Base-by-base conservation (phyloP, 768 basidiomycete species). In the Xerocomellus intermedius region DNA sequence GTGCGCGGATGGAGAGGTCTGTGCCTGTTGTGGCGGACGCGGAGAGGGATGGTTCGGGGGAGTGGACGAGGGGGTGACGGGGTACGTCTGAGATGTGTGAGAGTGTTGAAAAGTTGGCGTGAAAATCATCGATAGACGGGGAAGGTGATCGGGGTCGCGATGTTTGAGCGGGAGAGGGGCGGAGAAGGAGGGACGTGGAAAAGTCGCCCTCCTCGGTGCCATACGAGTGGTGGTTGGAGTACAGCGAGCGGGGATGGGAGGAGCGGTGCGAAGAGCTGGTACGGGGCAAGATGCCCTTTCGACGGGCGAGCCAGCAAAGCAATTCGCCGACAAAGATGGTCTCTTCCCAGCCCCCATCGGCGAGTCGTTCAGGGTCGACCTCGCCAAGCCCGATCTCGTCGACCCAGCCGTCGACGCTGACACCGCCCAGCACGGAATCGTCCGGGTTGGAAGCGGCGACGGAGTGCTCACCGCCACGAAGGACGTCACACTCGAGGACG, bases 301-400 rank as follows among this genome's bases (percentile, higher is more conserved):
- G 73, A 52, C 75, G 72, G 0, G 82, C 87, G 21, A 90, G 77
- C 85, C 85, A 87, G 64, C 86, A 87, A 12, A 91, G 74, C 3
- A 89, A 71, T 64, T 85, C 77, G 0, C 79, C 87, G 10, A 92
- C 71, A 55, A 81, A 86, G 9, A 81, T 73, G n/a, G 82, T 78
- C 63, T 90, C 89, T 17, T 83, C 80, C 78, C 80, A 79, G 48
- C 79, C 81, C 0, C 89, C 88, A 3, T 74, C 69, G 0, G 87
- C 89, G 5, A 91, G 77, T 33, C 75, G 73, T 28, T 81, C 72
- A 1, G 88, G 88, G 55, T 91, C 88, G 35, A 91, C 68, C 33
- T 78, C 75, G 56, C 80, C 81, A 9, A 91, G 74, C 0, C 87
- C 88, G 6, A 90, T 79, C 55, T 87, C 83, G 48, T 71, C 69